phyloP scores from a whole-genome alignment of 805 yeast species.

The Debaryomyces prosopidis region DNA sequence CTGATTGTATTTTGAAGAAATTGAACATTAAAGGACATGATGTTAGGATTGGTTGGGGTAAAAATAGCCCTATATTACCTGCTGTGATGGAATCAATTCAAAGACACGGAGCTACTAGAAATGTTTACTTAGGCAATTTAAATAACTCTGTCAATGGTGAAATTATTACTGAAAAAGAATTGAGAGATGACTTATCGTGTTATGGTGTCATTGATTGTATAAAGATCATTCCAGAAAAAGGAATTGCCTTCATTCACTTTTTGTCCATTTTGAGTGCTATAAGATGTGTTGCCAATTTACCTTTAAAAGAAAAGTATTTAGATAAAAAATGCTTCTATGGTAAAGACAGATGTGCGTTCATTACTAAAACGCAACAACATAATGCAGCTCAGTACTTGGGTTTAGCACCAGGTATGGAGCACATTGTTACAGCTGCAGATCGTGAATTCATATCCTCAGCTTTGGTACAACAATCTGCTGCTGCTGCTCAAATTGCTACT shows the following conservation, averaged over 20 bases:
- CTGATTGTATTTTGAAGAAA: constrained; percentile 86
- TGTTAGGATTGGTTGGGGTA: constrained; percentile 92
- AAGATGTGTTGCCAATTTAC: constrained; percentile 75
- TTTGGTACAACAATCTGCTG: constrained; percentile 89
- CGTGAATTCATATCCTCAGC: constrained; percentile 67
- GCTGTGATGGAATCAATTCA: constrained; percentile 74
- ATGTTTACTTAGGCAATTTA: constrained; percentile 84
- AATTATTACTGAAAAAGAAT: constrained; percentile 59
- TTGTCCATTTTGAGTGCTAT: constrained; percentile 85
- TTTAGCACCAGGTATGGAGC: constrained; percentile 85
- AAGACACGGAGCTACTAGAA: constrained; percentile 89
- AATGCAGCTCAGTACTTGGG: constrained; percentile 96
- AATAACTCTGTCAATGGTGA: constrained; percentile 54
- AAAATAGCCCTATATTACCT: constrained; percentile 71
- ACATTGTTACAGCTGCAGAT: constrained; percentile 69
- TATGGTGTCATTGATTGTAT: constrained; percentile 87
- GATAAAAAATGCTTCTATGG: constrained; percentile 86
- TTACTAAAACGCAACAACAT: constrained; percentile 93
- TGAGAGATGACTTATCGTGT: constrained; percentile 62
- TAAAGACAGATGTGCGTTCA: constrained; percentile 92
- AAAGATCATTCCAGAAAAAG: constrained; percentile 75
- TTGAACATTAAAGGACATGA: constrained; percentile 78
- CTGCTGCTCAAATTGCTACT: constrained; percentile 96
- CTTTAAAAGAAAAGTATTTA: constrained; percentile 64
- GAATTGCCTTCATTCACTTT: constrained; percentile 89